phyloP scores from a whole-genome alignment of 1,139 yeast species.

The Lodderomyces parapsilosis region DNA sequence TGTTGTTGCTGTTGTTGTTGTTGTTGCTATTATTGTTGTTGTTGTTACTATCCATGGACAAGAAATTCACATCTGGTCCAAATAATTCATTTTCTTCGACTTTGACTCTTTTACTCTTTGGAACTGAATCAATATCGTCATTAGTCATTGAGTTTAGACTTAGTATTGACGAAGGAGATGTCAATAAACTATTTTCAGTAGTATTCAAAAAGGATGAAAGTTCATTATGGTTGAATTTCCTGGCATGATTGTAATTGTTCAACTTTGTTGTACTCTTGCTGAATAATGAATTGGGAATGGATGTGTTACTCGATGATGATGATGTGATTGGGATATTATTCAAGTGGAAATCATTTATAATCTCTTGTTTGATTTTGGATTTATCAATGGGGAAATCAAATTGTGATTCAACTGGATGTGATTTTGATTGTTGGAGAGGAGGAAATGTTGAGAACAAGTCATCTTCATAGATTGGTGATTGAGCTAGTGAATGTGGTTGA shows the following conservation, averaged over 20 bases:
- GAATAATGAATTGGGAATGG: neutral
- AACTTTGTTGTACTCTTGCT: slow-evolving; percentile 2
- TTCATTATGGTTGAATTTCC: slow-evolving; percentile 2
- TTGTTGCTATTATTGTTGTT: too few species aligned
- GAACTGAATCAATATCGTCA: slow-evolving; percentile 15
- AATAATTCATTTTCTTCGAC: slow-evolving; percentile 8
- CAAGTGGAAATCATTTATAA: slow-evolving; percentile 39
- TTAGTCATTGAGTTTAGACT: slow-evolving; percentile 31
- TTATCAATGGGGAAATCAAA: slow-evolving; percentile 19
- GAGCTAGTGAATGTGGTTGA: slow-evolving; percentile 7
- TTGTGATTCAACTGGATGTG: slow-evolving; percentile 9
- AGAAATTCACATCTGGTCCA: slow-evolving; percentile 4
- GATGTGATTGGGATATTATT: slow-evolving; percentile 40
- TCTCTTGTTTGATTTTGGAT: slow-evolving; percentile 38
- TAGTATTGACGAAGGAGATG: slow-evolving; percentile 37
- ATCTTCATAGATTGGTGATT: slow-evolving; percentile 8
- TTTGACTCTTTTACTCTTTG: slow-evolving; percentile 4
- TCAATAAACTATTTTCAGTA: slow-evolving; percentile 20
- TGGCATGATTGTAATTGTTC: slow-evolving; percentile 1
- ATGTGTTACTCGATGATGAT: slow-evolving; percentile 7
- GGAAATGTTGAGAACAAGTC: slow-evolving; percentile 6
- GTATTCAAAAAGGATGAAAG: slow-evolving; percentile 9
- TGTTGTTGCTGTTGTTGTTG: too few species aligned
- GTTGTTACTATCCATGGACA: neutral
- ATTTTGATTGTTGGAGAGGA: slow-evolving; percentile 13